Percentiles rank a stretch among this genome's conserved stretches.
These are phyloP conservation scores for Helichrysum umbraculigerum DNA, from an alignment of 129 eudicot species.

Conservation along the genomic window DNA sequence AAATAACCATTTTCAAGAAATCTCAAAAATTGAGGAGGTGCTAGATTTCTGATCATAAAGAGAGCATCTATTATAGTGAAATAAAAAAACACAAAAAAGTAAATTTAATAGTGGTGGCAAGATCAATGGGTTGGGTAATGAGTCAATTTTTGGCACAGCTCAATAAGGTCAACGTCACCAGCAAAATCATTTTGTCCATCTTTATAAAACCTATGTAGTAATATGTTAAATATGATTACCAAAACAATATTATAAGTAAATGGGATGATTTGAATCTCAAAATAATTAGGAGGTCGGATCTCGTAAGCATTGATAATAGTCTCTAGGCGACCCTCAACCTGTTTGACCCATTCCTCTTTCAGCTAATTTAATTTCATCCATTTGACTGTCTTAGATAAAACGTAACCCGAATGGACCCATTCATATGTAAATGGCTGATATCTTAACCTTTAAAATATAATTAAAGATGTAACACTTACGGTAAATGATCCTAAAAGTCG, in stretches of 20 bases:
- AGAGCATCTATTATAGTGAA: not conserved
- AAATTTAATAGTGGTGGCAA: too few relatives aligned
- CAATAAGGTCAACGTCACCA: too few relatives aligned
- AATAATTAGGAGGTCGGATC: not conserved
- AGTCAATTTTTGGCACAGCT: too few relatives aligned
- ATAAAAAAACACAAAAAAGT: too few relatives aligned
- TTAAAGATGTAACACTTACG: conserved; percentile 46
- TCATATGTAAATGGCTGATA: not conserved
- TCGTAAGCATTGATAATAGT: not conserved
- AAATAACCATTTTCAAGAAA: not conserved
- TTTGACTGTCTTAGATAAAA: not conserved
- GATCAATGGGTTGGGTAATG: too few relatives aligned
- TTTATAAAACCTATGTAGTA: too few relatives aligned
- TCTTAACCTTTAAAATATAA: not conserved
- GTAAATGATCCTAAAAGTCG: conserved; percentile 91
- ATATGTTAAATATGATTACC: too few relatives aligned
- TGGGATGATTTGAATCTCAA: not conserved
- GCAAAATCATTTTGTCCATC: not conserved
- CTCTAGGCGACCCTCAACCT: not conserved
- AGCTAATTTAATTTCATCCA: not conserved
- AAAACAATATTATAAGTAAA: too few relatives aligned
- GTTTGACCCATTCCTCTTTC: not conserved
- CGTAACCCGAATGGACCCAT: not conserved
- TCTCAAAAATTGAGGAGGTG: not conserved
- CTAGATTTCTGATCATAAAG: not conserved